A percentile compares a stretch with the other conserved stretches of the same genome.
Evolutionary conservation across 2,329 filamentous ascomycete genomes (phyloP).

Genomic region (Diaporthe capsici): DNA sequence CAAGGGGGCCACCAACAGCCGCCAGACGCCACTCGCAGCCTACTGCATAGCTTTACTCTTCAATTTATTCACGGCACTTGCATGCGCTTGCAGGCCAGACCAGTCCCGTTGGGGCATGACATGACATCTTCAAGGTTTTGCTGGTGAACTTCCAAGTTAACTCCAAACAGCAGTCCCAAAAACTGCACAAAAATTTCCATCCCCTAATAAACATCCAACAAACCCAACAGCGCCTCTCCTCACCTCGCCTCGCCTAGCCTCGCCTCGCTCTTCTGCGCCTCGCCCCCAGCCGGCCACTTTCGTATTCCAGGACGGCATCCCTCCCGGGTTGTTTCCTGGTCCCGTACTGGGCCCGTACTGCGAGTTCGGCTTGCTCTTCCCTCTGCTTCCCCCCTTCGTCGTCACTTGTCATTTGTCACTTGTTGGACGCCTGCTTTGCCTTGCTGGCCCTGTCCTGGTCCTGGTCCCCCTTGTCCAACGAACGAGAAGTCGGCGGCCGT

Average conservation of each 20-base stretch:
- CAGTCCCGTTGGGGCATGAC: conserved; percentile 26
- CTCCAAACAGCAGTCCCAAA: conserved; percentile 10
- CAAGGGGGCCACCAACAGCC: neutral
- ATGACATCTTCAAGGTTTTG: conserved; percentile 27
- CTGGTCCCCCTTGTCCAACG: neutral
- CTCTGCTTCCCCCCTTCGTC: neutral
- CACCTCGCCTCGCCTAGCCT: conserved; percentile 17
- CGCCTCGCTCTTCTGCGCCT: conserved; percentile 5
- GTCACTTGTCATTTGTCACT: conserved; percentile 3
- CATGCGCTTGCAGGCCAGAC: conserved; percentile 19
- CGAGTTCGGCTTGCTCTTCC: neutral
- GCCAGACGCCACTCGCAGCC: conserved; percentile 12
- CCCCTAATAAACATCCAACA: conserved; percentile 26
- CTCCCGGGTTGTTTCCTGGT: neutral
- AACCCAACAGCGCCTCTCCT: conserved; percentile 11
- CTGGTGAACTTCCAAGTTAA: conserved; percentile 18
- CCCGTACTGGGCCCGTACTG: neutral
- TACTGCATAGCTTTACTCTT: neutral
- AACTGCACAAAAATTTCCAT: neutral
- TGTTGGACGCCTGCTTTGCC: neutral
- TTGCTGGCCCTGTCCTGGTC: neutral
- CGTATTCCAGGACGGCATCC: conserved; percentile 8
- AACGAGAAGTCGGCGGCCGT: conserved; percentile 15
- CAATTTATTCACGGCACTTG: conserved; percentile 27
- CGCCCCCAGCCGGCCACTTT: conserved; percentile 19